Percentiles rank a stretch among this genome's conserved stretches.
These are phyloP conservation scores for Tripterygium wilfordii DNA, from an alignment of 177 flowering plant genomes.

Conservation along the genomic window DNA sequence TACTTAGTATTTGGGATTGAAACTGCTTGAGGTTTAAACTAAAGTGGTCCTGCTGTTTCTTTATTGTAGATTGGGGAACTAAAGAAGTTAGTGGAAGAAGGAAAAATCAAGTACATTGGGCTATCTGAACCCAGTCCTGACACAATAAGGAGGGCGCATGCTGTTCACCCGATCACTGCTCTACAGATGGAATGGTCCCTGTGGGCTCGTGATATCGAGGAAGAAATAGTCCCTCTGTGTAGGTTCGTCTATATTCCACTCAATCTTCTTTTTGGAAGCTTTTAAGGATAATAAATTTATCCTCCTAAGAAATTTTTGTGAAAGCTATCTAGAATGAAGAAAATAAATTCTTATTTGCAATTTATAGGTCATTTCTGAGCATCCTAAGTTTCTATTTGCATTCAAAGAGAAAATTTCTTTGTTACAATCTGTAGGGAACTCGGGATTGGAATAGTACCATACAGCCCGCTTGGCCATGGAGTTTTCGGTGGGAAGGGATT, in stretches of 20 bases:
- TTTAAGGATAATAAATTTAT: too few species aligned
- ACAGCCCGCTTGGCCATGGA: conserved; percentile 64
- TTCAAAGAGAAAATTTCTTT: too few species aligned
- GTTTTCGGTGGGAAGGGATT: conserved; percentile 57
- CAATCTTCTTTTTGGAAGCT: too few species aligned
- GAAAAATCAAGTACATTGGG: conserved; percentile 23
- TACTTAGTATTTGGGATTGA: too few species aligned
- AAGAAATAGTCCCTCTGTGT: conserved; percentile 24
- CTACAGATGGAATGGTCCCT: conserved; percentile 24
- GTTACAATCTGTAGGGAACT: too few species aligned
- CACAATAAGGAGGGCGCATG: conserved; percentile 25
- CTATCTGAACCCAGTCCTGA: conserved; percentile 23
- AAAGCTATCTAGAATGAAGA: too few species aligned
- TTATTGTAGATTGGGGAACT: conserved; percentile 51
- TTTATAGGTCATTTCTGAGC: too few species aligned
- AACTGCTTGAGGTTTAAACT: too few species aligned
- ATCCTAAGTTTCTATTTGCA: too few species aligned
- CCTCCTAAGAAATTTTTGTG: too few species aligned
- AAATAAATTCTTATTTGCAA: too few species aligned
- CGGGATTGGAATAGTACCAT: conserved; percentile 60
- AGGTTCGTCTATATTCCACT: conserved; percentile 1
- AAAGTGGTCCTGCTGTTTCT: not conserved
- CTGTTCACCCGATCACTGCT: conserved; percentile 26
- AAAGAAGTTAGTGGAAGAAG: conserved; percentile 47
- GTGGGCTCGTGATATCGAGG: conserved; percentile 27